A percentile compares a stretch with the other conserved stretches of the same genome.
These are phyloP conservation scores for Nasturtium officinale DNA, from an alignment of 345 rosid genomes.

Conservation along the genomic window DNA sequence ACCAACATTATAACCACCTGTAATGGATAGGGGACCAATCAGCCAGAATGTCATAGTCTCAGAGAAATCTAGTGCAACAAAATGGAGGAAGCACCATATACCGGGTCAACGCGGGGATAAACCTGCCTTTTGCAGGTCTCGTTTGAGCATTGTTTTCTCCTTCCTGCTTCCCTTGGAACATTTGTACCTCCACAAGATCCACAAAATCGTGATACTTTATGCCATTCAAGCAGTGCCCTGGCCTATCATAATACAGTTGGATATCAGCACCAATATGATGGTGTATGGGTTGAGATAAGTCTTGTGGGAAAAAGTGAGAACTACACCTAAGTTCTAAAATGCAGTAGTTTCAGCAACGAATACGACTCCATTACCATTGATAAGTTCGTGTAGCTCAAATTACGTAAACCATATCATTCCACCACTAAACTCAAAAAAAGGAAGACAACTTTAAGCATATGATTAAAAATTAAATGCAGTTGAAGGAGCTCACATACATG, in stretches of 20 bases:
- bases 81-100: slow-evolving; percentile 28
- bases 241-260: slow-evolving; percentile 50
- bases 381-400: neutral
- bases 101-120: slow-evolving; percentile 96
- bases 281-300: neutral
- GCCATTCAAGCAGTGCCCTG: slow-evolving; percentile 91
- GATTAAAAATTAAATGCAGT: neutral
- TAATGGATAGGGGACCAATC: slow-evolving; percentile 14
- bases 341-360: neutral
- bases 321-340: neutral
- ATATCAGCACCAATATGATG: neutral
- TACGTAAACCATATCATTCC: neutral
- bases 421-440: neutral
- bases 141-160: slow-evolving; percentile 70
- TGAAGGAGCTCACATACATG: slow-evolving; percentile 63
- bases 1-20: slow-evolving; percentile 98
- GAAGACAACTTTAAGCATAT: neutral
- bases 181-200: slow-evolving; percentile 76
- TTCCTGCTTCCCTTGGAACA: slow-evolving; percentile 81
- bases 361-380: too few species aligned
- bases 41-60: slow-evolving; percentile 40
- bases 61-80: slow-evolving; percentile 13
- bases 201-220: slow-evolving; percentile 63
- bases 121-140: slow-evolving; percentile 63
- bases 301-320: neutral